Base-by-base conservation (phyloP, 805 yeast species). In the Saccharomycopsis sp. region DNA sequence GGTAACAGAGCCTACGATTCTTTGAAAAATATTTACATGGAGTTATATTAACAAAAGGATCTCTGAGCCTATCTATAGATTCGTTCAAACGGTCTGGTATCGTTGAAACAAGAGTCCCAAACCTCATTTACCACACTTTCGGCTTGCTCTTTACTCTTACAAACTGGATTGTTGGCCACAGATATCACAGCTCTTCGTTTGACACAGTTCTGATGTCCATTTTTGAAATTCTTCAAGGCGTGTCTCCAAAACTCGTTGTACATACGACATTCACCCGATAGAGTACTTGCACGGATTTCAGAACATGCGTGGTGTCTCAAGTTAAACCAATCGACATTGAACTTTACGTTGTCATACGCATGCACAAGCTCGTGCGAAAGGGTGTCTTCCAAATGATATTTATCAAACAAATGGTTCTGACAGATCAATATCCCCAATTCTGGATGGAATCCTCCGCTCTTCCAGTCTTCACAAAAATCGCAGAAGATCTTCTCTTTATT, bases 231-330 rank as follows among this genome's bases (percentile, higher is more conserved):
- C 42, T 56, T 59, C 34, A 64, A 56, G 1, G 76, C 73, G 0
- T 73, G 72, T 58, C 76, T 69, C 58, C 80, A 75, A 66, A 91
- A 85, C 70, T 94, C 97, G 65, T 87, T 88, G 82, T 86, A 81
- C 65, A 93, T 83, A 29, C 98, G 80, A 72, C 99, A 94, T 69
- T 94, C 99, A 3, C 99, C 99, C 68, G 96, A 87, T 22, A 94
- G 76, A 64, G 90, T 85, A 9, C 96, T 86, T 0, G 99, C 99
- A 60, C 99, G 78, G 55, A 94, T 89, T 71, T 94, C 99, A 0
- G 97, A 86, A 70, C 99, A 94, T 0, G 99, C 99, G 69, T 93
- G 98, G 68, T 94, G 99, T 67, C 83, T 82, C 68, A 94, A 74
- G 70, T 93, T 83, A 58, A 78, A 67, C 87, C 97, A 87, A 70